A percentile compares a stretch with the other conserved stretches of the same genome.
phyloP scores from a whole-genome alignment of 1,139 yeast genomes.

The Taiozyma onychis region DNA sequence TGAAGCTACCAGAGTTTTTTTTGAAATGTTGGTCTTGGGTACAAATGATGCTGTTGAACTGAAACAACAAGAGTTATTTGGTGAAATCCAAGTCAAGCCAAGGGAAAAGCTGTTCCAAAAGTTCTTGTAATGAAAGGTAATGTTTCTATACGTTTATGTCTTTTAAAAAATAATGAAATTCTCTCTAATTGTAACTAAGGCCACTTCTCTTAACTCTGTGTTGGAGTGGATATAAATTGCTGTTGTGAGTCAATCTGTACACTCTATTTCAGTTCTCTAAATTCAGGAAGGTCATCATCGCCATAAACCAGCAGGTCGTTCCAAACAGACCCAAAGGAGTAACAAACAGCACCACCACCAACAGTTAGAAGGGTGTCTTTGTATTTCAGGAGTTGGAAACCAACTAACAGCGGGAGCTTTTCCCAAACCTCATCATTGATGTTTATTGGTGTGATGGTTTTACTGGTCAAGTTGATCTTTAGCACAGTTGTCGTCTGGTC shows the following conservation, averaged over 20 bases:
- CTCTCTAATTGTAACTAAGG: too few relatives aligned
- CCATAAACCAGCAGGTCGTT: slow-evolving; percentile 30
- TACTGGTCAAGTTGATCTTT: slow-evolving; percentile 26
- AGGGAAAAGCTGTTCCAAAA: slow-evolving; percentile 44
- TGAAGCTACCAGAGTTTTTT: slow-evolving; percentile 72
- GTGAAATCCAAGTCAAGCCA: slow-evolving; percentile 49
- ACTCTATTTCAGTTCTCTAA: background rate
- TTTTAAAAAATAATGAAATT: background rate
- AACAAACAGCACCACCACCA: slow-evolving; percentile 84
- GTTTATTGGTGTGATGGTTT: slow-evolving; percentile 24
- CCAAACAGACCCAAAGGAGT: slow-evolving; percentile 74
- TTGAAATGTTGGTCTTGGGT: slow-evolving; percentile 78
- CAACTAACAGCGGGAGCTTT: slow-evolving; percentile 52
- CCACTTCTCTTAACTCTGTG: background rate
- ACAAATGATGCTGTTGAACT: slow-evolving; percentile 67
- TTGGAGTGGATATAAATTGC: too few relatives aligned
- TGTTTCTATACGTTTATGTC: background rate
- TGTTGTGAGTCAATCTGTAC: too few relatives aligned
- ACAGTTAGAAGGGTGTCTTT: slow-evolving; percentile 29
- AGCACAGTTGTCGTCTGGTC: slow-evolving; percentile 35
- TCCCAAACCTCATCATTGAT: slow-evolving; percentile 35
- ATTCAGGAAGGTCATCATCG: slow-evolving; percentile 3
- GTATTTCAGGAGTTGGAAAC: slow-evolving; percentile 39
- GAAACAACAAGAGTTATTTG: slow-evolving; percentile 56
- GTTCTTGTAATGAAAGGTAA: slow-evolving; percentile 25